Percentiles rank a stretch among this genome's conserved stretches.
Conservation (phyloP, 1,284 basidiomycete genomes). For the Vanrija pseudolonga region DNA sequence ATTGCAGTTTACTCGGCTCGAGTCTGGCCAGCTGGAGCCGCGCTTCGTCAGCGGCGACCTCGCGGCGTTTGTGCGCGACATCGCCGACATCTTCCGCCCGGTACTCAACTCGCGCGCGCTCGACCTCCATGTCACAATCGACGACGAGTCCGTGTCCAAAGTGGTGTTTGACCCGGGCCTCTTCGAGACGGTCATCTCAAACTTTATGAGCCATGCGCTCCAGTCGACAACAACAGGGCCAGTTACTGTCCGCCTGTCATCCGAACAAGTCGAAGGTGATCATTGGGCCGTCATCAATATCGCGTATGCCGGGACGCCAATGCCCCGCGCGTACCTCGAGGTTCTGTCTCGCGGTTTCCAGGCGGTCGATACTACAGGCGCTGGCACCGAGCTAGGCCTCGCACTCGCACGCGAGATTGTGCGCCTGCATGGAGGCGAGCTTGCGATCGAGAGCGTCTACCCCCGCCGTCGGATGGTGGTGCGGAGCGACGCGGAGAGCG, state of each 20-base stretch:
- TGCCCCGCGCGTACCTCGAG: too few species aligned
- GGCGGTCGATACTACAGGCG: too few species aligned
- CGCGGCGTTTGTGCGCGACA: slow-evolving; percentile 30
- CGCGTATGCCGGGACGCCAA: too few species aligned
- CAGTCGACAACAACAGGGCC: slow-evolving; percentile 39
- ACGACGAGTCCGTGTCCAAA: slow-evolving; percentile 34
- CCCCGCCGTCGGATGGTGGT: background rate
- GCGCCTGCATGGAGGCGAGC: slow-evolving; percentile 48
- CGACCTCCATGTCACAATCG: slow-evolving; percentile 28
- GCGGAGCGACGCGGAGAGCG: background rate
- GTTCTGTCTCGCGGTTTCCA: too few species aligned
- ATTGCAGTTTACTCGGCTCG: slow-evolving; percentile 44
- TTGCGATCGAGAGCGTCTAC: slow-evolving; percentile 28
- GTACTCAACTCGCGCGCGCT: slow-evolving; percentile 18
- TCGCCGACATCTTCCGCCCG: slow-evolving; percentile 37
- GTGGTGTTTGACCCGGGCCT: slow-evolving; percentile 45
- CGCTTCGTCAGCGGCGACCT: slow-evolving; percentile 33
- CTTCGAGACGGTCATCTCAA: slow-evolving; percentile 48
- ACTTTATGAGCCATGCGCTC: slow-evolving; percentile 47
- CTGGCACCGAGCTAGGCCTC: background rate
- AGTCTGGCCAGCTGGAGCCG: slow-evolving; percentile 35
- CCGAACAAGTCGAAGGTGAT: slow-evolving; percentile 11
- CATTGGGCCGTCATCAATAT: too few species aligned
- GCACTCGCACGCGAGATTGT: slow-evolving; percentile 45
- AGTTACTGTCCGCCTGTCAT: slow-evolving; percentile 31